Percentiles rank a stretch among this genome's conserved stretches.
phyloP scores from a whole-genome alignment of 164 flowering plant genomes.

The Liriodendron chinense region DNA sequence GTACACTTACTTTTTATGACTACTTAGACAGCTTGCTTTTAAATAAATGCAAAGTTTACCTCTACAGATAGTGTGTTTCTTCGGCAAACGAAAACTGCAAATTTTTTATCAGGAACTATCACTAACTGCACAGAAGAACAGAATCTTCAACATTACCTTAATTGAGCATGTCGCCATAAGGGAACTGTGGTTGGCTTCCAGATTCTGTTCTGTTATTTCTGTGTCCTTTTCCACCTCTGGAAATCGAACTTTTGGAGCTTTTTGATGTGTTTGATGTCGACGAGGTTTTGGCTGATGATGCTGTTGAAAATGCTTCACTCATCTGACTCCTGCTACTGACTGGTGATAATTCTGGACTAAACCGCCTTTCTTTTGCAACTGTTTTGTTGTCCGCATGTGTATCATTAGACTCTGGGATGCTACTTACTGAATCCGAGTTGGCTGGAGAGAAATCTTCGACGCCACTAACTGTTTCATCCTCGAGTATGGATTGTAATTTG shows the following conservation, averaged over 20 bases:
- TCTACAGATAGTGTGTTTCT: not conserved
- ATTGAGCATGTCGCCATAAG: conserved; percentile 20
- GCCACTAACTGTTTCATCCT: conserved; percentile 12
- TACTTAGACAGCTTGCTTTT: not conserved
- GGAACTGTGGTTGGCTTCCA: conserved; percentile 8
- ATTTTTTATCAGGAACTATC: not conserved
- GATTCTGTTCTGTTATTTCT: conserved; percentile 13
- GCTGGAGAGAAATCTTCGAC: conserved; percentile 22
- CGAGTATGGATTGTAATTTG: conserved; percentile 10
- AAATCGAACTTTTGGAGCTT: conserved; percentile 6
- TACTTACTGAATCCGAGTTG: conserved; percentile 13
- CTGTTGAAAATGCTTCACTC: conserved; percentile 13
- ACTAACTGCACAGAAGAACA: not conserved
- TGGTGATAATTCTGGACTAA: conserved; percentile 13
- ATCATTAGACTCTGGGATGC: conserved; percentile 4
- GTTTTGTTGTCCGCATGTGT: conserved; percentile 18
- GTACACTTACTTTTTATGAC: not conserved
- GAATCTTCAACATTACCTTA: conserved; percentile 1
- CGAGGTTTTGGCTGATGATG: conserved; percentile 15
- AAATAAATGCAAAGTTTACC: not conserved
- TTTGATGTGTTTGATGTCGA: conserved; percentile 15
- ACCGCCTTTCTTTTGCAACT: conserved; percentile 6
- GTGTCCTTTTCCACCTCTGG: conserved; percentile 6
- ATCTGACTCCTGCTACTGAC: conserved; percentile 10
- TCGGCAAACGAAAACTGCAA: no score